Evolutionary conservation across 139 green algal genomes (phyloP).

Genomic region (Closterium sp.): DNA sequence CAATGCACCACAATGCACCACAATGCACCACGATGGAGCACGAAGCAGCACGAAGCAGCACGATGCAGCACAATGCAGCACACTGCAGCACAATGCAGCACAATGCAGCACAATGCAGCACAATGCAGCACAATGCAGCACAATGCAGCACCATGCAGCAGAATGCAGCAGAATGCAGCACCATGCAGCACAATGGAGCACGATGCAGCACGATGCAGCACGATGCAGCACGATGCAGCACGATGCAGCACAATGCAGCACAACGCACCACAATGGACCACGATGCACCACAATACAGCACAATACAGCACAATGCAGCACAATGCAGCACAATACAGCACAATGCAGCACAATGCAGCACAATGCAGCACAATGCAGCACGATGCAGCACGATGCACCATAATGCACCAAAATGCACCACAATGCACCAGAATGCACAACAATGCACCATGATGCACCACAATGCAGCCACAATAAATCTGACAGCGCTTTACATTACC

Average conservation of each 20-base stretch:
- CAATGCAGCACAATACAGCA: neutral
- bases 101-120: neutral
- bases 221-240: neutral
- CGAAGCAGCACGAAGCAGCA: neutral
- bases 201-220: neutral
- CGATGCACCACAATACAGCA: neutral
- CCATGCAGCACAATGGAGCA: neutral
- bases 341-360: neutral
- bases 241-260: neutral
- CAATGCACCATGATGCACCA: conserved; percentile 3
- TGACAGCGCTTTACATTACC: no score
- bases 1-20: neutral
- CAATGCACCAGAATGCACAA: neutral
- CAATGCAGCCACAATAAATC: no score
- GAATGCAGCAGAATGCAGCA: neutral
- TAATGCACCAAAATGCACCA: neutral
- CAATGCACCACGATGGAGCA: neutral
- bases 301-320: neutral
- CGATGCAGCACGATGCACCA: neutral
- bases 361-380: neutral
- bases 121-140: neutral
- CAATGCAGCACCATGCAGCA: conserved; percentile 7
- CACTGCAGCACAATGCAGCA: conserved; percentile 3
- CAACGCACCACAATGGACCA: neutral
- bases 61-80: conserved; percentile 15